Evolutionary conservation across 108 stramenopile species (phyloP), one percentile per base, ranked within the genome.

Genomic region (Skeletonema costatum): DNA sequence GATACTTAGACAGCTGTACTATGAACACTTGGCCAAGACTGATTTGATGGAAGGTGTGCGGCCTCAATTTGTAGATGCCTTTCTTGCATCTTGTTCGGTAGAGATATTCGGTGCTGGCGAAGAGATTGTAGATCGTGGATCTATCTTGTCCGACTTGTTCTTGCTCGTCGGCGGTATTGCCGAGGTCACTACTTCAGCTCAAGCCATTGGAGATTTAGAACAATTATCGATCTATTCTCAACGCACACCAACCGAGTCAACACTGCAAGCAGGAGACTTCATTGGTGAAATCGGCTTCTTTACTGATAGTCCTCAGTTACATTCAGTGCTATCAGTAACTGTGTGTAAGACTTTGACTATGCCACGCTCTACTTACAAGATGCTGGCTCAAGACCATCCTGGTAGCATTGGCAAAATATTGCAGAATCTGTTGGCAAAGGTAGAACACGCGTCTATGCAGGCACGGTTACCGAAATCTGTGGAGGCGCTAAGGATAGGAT

Each of bases 331-430:
- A 4, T 68, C 70, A 36, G 53, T 81, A 19, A 79, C 84, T n/a
- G 84, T 85, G n/a, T 87, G 87, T 70, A 87, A 87, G 63, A 87
- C 87, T 11, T 56, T 87, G 64, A 87, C 79, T 21, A 76, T 87
- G 65, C 74, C 83, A 8, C 70, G 62, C 12, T 63, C 78, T 14
- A 39, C 77, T 5, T 87, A 85, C 77, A 85, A 87, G 68, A 51
- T 82, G 2, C 53, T 87, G 42, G 70, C 66, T 14, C 64, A 80
- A 74, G 84, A 87, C 36, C 76, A 85, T 73, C 87, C 87, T 41
- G 84, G 84, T 8, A 74, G 71, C 42, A 71, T 73, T 62, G 81
- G 81, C 10, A 85, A 79, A 32, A 85, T 87, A 42, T 56, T 88
- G n/a, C 60, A 73, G 13, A 88, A 88, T 74, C 61, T 88, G 0